These are phyloP conservation scores for Stylonectria norvegica DNA, from an alignment of 2,329 filamentous ascomycete species.

Conservation along the genomic window DNA sequence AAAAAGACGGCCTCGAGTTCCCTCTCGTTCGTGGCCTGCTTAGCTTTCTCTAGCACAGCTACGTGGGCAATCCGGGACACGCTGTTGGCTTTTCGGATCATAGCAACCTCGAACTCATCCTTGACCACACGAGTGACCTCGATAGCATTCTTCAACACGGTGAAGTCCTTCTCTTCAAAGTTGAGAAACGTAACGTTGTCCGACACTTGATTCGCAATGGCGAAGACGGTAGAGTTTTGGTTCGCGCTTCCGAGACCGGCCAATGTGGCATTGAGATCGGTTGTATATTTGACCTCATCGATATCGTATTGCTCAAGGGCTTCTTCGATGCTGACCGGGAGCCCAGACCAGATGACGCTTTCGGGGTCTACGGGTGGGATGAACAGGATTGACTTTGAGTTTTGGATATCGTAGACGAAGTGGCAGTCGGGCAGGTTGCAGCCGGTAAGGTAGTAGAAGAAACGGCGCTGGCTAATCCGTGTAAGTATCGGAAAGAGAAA, in stretches of 20 bases:
- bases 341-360: constrained; percentile 87
- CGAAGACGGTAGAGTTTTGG: constrained; percentile 56
- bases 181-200: constrained; percentile 67
- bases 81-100: constrained; percentile 69
- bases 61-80: constrained; percentile 66
- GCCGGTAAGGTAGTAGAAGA: constrained; percentile 93
- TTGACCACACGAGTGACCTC: constrained; percentile 68
- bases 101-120: constrained; percentile 69
- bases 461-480: constrained; percentile 73
- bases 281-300: constrained; percentile 70
- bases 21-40: constrained; percentile 67
- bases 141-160: constrained; percentile 58
- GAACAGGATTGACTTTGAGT: constrained; percentile 75
- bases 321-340: constrained; percentile 74
- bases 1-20: constrained; percentile 82
- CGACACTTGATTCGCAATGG: constrained; percentile 75
- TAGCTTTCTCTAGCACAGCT: constrained; percentile 58
- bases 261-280: constrained; percentile 72
- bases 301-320: constrained; percentile 76
- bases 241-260: constrained; percentile 45
- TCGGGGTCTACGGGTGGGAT: constrained; percentile 88
- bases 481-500: constrained; percentile 3
- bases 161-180: constrained; percentile 62
- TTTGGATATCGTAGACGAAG: constrained; percentile 74
- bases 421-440: constrained; percentile 76